phyloP scores from a whole-genome alignment of 139 green algal genomes.

The Coelastrella sp. region DNA sequence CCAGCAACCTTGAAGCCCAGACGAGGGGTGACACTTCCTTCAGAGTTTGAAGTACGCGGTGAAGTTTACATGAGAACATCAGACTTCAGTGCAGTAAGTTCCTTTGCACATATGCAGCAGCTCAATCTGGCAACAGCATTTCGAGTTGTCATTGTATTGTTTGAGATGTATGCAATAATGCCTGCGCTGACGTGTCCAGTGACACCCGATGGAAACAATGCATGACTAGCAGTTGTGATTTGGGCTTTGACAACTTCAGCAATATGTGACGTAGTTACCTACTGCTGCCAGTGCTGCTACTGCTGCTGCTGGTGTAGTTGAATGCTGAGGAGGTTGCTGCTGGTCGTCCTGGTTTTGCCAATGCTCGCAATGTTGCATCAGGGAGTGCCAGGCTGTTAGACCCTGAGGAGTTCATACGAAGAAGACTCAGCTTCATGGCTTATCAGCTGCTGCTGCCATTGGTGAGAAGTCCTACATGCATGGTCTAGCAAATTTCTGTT shows the following conservation, averaged over 20 bases:
- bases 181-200: no score
- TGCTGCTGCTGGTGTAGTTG: constrained; percentile 38
- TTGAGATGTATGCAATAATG: no score
- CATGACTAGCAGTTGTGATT: not conserved
- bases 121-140: no score
- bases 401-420: constrained; percentile 31
- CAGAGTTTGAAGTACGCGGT: constrained; percentile 63
- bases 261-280: no score
- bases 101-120: no score
- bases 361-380: constrained; percentile 65
- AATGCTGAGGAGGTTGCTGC: constrained; percentile 40
- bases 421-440: constrained; percentile 64
- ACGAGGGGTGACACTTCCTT: not conserved
- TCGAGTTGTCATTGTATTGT: not conserved
- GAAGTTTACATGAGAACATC: constrained; percentile 63
- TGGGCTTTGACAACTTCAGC: no score
- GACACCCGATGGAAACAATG: no score
- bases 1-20: not conserved
- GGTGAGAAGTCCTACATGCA: not conserved
- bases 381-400: constrained; percentile 62
- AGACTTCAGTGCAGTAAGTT: constrained; percentile 58
- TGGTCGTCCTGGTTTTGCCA: constrained; percentile 55
- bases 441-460: constrained; percentile 52
- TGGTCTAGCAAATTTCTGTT: no score
- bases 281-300: no score